Conservation (phyloP, 768 basidiomycete genomes). For the Xanthoconium stramineum region DNA sequence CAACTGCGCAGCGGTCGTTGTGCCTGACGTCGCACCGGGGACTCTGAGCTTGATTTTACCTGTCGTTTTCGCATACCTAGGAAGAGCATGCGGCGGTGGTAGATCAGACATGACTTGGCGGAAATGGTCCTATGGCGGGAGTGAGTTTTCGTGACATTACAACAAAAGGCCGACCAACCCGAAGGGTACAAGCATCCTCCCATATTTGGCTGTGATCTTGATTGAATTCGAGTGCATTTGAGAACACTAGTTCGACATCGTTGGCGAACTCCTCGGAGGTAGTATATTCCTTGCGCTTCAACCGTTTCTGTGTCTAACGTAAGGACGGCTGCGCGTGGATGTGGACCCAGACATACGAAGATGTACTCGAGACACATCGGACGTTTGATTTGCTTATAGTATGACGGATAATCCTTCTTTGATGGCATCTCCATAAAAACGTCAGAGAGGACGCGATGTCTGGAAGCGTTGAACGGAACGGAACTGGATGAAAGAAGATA, state of each 20-base stretch:
- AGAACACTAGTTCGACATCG: slow-evolving; percentile 88
- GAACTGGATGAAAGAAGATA: slow-evolving; percentile 1
- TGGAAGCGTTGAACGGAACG: slow-evolving; percentile 25
- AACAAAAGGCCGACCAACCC: slow-evolving; percentile 41
- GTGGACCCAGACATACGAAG: slow-evolving; percentile 49
- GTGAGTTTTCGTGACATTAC: slow-evolving; percentile 8
- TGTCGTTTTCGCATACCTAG: slow-evolving; percentile 55
- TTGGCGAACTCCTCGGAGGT: slow-evolving; percentile 68
- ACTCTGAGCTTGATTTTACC: slow-evolving; percentile 75
- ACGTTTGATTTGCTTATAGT: slow-evolving; percentile 76
- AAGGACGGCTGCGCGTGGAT: background rate
- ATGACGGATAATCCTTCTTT: slow-evolving; percentile 73
- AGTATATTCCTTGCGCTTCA: slow-evolving; percentile 77
- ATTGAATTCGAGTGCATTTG: slow-evolving; percentile 87
- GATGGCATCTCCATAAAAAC: slow-evolving; percentile 86
- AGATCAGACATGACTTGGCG: slow-evolving; percentile 75
- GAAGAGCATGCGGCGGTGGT: slow-evolving; percentile 60
- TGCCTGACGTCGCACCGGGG: slow-evolving; percentile 36
- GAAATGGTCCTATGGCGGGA: slow-evolving; percentile 58
- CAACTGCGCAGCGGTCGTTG: slow-evolving; percentile 13
- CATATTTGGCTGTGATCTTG: slow-evolving; percentile 80
- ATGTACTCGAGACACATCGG: slow-evolving; percentile 79
- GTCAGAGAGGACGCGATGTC: slow-evolving; percentile 62
- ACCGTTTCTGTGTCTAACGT: slow-evolving; percentile 54
- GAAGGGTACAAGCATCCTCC: slow-evolving; percentile 68